These are phyloP conservation scores for Stephanodiscus minutulus DNA, from an alignment of 108 stramenopile genomes.

Conservation along the genomic window DNA sequence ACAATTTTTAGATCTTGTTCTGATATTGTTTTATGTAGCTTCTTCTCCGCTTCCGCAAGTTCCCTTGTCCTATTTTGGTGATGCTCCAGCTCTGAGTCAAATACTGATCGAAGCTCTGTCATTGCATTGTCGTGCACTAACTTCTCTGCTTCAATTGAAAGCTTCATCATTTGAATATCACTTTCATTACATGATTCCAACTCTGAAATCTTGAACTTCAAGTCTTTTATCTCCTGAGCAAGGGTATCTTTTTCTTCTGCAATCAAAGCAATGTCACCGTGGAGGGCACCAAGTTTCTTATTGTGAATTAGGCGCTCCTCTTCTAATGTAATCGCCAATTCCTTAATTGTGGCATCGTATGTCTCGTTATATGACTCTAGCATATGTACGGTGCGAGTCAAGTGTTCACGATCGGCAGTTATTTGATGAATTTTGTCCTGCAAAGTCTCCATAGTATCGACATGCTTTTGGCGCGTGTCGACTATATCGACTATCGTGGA, in stretches of 20 bases:
- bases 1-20: constrained; percentile 26
- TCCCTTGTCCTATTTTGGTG: not conserved
- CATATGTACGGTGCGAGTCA: not conserved
- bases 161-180: not conserved
- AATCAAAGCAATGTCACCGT: constrained; percentile 6
- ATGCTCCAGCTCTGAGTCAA: constrained; percentile 22
- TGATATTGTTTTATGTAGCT: constrained; percentile 13
- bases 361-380: not conserved
- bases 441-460: not conserved
- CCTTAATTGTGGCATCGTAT: not conserved
- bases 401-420: not conserved
- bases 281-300: not conserved
- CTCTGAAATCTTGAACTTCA: constrained; percentile 15
- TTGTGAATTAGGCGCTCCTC: not conserved
- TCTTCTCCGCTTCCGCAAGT: constrained; percentile 1
- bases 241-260: not conserved
- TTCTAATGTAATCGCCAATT: not conserved
- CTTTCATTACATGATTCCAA: not conserved
- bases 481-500: not conserved
- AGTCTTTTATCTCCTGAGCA: constrained; percentile 10
- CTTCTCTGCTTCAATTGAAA: constrained; percentile 7
- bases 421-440: not conserved
- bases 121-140: constrained; percentile 4
- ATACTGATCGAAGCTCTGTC: constrained; percentile 14
- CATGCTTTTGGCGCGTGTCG: not conserved